Evolutionary conservation across 352 stramenopile genomes (phyloP).

Genomic region (Phytophthora pseudosyringae): DNA sequence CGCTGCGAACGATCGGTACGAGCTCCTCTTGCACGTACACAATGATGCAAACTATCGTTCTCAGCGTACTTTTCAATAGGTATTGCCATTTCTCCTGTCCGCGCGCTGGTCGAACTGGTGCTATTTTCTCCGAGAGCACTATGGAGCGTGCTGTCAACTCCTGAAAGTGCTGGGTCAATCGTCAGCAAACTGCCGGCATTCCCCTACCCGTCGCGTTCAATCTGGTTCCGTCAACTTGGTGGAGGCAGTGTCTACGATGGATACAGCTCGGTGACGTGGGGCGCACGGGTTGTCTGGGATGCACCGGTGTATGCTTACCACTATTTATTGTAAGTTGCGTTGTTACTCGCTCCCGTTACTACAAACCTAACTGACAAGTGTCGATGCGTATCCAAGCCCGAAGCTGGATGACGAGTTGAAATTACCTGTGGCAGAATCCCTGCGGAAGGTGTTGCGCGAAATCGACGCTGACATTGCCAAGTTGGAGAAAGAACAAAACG

Average conservation of each 20-base stretch:
- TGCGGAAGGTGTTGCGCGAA: slow-evolving; percentile 69
- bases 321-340: slow-evolving; percentile 76
- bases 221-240: slow-evolving; percentile 70
- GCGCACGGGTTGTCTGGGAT: slow-evolving; percentile 66
- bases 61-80: slow-evolving; percentile 30
- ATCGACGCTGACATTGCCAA: slow-evolving; percentile 71
- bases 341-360: not conserved
- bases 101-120: slow-evolving; percentile 54
- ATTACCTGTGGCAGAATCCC: slow-evolving; percentile 65
- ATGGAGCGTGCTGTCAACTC: slow-evolving; percentile 41
- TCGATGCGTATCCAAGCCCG: slow-evolving; percentile 44
- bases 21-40: not conserved
- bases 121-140: slow-evolving; percentile 57
- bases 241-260: slow-evolving; percentile 53
- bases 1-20: slow-evolving; percentile 57
- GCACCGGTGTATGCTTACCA: slow-evolving; percentile 68
- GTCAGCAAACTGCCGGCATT: slow-evolving; percentile 47
- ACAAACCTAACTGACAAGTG: slow-evolving; percentile 4
- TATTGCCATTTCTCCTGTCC: slow-evolving; percentile 61
- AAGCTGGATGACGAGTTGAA: slow-evolving; percentile 62
- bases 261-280: slow-evolving; percentile 59
- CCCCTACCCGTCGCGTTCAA: slow-evolving; percentile 31
- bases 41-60: not conserved
- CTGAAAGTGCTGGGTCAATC: slow-evolving; percentile 34
- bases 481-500: slow-evolving; percentile 55